A percentile compares a stretch with the other conserved stretches of the same genome.
These are phyloP conservation scores for Trichoderma sp. DNA, from an alignment of 2,329 filamentous ascomycete genomes.

Conservation along the genomic window DNA sequence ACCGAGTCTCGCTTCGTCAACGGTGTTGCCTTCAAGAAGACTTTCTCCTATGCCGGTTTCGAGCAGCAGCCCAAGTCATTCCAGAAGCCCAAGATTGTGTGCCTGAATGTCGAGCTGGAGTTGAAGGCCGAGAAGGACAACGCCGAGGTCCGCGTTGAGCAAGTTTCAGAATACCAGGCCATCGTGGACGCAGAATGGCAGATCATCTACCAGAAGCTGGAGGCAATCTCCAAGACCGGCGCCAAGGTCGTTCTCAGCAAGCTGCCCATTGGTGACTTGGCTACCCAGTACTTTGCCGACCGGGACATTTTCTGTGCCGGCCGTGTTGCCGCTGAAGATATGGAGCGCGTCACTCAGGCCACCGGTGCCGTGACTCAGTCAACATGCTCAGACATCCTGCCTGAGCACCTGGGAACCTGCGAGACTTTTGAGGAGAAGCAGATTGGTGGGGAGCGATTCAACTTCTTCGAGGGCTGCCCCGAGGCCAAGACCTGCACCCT, in stretches of 20 bases:
- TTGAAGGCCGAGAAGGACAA: conserved; percentile 99
- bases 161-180: conserved; percentile 98
- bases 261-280: conserved; percentile 94
- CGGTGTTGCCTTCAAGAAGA: conserved; percentile 99
- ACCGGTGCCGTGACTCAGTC: conserved; percentile 92
- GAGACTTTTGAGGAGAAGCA: conserved; percentile 92
- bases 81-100: conserved; percentile 92
- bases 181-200: conserved; percentile 99
- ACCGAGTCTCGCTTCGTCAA: conserved; percentile 97
- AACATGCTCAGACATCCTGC: conserved; percentile 92
- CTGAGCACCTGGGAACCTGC: conserved; percentile 88
- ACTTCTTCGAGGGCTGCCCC: conserved; percentile 96
- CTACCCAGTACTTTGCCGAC: conserved; percentile 97
- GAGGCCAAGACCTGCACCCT: conserved; percentile 96
- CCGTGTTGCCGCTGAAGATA: conserved; percentile 85
- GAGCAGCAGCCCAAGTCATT: conserved; percentile 98
- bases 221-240: conserved; percentile 89
- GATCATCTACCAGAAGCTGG: conserved; percentile 99
- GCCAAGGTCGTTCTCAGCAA: conserved; percentile 98
- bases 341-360: conserved; percentile 94
- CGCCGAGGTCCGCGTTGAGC: conserved; percentile 95
- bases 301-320: conserved; percentile 98
- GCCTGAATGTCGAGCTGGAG: conserved; percentile 96
- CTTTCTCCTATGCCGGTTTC: conserved; percentile 97
- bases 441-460: conserved; percentile 96